Conservation (phyloP, 129 eudicot genomes). For the Helianthus tuberosus region DNA sequence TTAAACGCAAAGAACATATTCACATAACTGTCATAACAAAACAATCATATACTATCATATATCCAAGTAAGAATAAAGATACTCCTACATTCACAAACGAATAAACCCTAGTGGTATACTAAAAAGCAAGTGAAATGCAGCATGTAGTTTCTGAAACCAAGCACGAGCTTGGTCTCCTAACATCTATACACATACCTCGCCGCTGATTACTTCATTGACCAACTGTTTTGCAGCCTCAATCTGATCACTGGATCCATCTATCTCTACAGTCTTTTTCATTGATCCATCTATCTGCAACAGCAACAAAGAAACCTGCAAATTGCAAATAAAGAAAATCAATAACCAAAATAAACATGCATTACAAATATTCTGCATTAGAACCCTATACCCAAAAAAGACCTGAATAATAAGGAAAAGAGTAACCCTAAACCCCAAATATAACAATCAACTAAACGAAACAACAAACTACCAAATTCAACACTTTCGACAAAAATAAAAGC, state of each 20-base stretch:
- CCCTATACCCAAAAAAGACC: too few relatives aligned
- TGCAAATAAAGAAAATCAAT: too few relatives aligned
- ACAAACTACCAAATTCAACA: too few relatives aligned
- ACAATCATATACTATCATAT: conserved; percentile 19
- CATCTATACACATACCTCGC: conserved; percentile 73
- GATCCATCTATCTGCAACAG: neutral
- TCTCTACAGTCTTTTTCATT: conserved; percentile 82
- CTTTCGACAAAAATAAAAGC: too few relatives aligned
- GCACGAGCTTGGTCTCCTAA: conserved; percentile 28
- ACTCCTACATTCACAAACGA: neutral
- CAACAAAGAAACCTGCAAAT: too few relatives aligned
- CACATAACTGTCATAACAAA: conserved; percentile 25
- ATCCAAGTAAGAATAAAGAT: conserved; percentile 16
- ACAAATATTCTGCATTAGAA: too few relatives aligned
- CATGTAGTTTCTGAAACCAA: conserved; percentile 31
- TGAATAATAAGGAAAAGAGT: too few relatives aligned
- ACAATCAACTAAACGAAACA: too few relatives aligned
- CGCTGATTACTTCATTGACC: conserved; percentile 89
- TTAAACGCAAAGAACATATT: conserved; percentile 20
- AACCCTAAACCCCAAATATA: too few relatives aligned
- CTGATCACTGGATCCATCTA: conserved; percentile 85
- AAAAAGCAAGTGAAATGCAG: conserved; percentile 18
- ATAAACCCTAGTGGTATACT: conserved; percentile 26
- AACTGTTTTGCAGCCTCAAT: conserved; percentile 88
- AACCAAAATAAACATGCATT: too few relatives aligned